Percentiles rank a stretch among this genome's conserved stretches.
Evolutionary conservation across 371 early-diverging fungal genomes (phyloP).

Genomic region (Batkoa obscura): DNA sequence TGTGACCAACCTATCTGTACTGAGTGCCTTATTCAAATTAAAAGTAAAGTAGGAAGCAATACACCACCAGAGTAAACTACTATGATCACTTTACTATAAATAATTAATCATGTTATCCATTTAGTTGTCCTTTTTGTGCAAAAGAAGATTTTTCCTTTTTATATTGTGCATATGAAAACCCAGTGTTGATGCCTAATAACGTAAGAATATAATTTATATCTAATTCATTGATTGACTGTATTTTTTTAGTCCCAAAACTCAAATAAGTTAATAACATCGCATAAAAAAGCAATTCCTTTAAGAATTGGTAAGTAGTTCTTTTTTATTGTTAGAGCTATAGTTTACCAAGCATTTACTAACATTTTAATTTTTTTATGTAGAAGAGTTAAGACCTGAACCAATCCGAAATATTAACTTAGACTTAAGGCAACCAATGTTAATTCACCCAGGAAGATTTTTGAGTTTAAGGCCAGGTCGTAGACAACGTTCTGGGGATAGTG

Average conservation of each 20-base stretch:
- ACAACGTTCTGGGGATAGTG: slow-evolving; percentile 22
- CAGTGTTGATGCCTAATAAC: not conserved
- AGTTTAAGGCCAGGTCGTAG: slow-evolving; percentile 7
- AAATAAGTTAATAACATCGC: not conserved
- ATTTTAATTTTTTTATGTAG: too few relatives aligned
- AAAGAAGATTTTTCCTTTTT: slow-evolving; percentile 64
- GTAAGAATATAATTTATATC: too few relatives aligned
- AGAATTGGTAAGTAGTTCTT: slow-evolving; percentile 22
- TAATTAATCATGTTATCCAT: slow-evolving; percentile 12
- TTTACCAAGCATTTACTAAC: too few relatives aligned
- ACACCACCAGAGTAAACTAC: slow-evolving; percentile 17
- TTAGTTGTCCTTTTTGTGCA: slow-evolving; percentile 78
- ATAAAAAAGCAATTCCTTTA: slow-evolving; percentile 1
- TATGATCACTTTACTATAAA: too few relatives aligned
- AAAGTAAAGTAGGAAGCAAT: slow-evolving; percentile 33
- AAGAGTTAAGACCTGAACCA: not conserved
- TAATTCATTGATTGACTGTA: too few relatives aligned
- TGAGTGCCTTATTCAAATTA: slow-evolving; percentile 86
- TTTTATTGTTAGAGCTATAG: too few relatives aligned
- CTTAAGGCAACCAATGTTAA: not conserved
- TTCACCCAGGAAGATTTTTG: slow-evolving; percentile 3
- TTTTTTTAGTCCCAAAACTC: too few relatives aligned
- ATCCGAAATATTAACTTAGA: not conserved
- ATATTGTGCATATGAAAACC: slow-evolving; percentile 20
- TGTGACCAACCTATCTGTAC: slow-evolving; percentile 91